Percentiles rank a stretch among this genome's conserved stretches.
These are phyloP conservation scores for Cytospora piceae DNA, from an alignment of 2,329 filamentous ascomycete species.

Conservation along the genomic window DNA sequence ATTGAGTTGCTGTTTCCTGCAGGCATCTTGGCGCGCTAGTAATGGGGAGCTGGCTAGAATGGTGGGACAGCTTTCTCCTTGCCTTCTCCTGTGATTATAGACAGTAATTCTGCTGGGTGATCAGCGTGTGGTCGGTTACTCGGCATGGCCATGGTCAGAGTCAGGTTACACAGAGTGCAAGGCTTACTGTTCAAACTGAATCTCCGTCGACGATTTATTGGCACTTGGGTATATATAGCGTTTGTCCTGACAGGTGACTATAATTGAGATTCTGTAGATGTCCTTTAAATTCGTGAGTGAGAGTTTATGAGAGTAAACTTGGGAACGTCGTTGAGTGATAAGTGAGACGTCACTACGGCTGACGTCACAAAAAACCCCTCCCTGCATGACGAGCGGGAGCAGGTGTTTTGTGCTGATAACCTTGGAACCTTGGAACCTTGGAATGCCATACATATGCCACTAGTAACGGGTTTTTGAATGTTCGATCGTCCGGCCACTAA, in stretches of 20 bases:
- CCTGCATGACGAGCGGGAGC: neutral
- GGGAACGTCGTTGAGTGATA: neutral
- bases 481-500: too few species aligned
- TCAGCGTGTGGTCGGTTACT: neutral
- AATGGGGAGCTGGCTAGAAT: neutral
- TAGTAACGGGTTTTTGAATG: neutral
- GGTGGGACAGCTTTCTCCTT: neutral
- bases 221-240: neutral
- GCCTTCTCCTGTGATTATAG: neutral
- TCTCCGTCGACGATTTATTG: neutral
- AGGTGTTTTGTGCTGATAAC: neutral
- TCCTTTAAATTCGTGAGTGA: neutral
- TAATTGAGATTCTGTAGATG: neutral
- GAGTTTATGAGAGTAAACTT: neutral
- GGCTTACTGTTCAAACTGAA: neutral
- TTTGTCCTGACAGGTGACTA: neutral
- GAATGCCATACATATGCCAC: neutral
- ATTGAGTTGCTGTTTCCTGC: constrained; percentile 27
- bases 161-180: neutral
- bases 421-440: too few species aligned
- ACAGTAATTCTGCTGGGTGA: neutral
- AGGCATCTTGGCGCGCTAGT: constrained; percentile 17
- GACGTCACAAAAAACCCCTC: constrained; percentile 15
- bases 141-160: neutral
- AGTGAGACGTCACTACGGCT: neutral